These are phyloP conservation scores for Hanseniaspora gamundiae DNA, from an alignment of 1,139 yeast species.

Conservation along the genomic window DNA sequence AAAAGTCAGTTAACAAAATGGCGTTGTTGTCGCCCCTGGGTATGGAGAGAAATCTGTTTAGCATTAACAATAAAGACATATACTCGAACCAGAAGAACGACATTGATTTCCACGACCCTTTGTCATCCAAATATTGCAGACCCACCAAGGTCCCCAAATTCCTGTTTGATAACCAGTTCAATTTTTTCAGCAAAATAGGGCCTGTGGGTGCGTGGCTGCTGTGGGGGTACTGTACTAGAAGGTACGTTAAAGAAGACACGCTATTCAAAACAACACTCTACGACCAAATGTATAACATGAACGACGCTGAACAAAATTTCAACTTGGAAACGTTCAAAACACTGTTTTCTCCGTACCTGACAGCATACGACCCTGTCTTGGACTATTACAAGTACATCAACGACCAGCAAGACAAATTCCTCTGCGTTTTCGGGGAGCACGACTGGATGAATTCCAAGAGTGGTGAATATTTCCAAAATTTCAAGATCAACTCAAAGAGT, in stretches of 20 bases:
- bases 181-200: slow-evolving; percentile 40
- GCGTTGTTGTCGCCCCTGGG: slow-evolving; percentile 86
- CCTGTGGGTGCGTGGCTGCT: slow-evolving; percentile 49
- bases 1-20: slow-evolving; percentile 49
- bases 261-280: slow-evolving; percentile 17
- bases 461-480: slow-evolving; percentile 29
- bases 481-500: slow-evolving; percentile 39
- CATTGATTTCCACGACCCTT: slow-evolving; percentile 15
- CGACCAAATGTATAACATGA: slow-evolving; percentile 16
- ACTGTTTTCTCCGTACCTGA: slow-evolving; percentile 27
- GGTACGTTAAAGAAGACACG: slow-evolving; percentile 33
- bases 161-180: slow-evolving; percentile 27
- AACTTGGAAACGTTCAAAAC: slow-evolving; percentile 48
- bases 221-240: slow-evolving; percentile 40
- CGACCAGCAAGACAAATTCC: slow-evolving; percentile 31
- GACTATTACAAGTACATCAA: slow-evolving; percentile 40
- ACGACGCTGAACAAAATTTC: slow-evolving; percentile 15
- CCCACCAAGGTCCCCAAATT: slow-evolving; percentile 19
- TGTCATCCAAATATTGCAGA: slow-evolving; percentile 15
- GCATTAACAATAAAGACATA: slow-evolving; percentile 35
- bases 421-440: slow-evolving; percentile 64
- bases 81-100: slow-evolving; percentile 10
- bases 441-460: slow-evolving; percentile 92
- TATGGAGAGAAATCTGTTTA: slow-evolving; percentile 59
- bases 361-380: slow-evolving; percentile 63